These are phyloP conservation scores for Gentiana macrophylla DNA, from an alignment of 257 asterid species.

Conservation along the genomic window DNA sequence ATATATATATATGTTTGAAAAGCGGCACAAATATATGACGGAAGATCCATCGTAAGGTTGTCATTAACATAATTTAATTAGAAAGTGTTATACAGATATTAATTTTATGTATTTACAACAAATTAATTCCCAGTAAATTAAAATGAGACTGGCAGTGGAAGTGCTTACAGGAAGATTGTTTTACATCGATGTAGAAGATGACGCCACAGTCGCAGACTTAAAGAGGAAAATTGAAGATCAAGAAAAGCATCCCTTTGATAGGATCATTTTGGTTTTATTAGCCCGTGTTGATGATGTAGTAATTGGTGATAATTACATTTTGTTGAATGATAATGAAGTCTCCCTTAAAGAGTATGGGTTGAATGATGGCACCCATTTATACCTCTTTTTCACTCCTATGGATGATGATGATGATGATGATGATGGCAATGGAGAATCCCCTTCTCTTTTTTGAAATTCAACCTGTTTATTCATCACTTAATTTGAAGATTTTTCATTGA, in stretches of 20 bases:
- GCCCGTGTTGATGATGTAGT: too few species aligned
- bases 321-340: slow-evolving; percentile 25
- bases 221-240: slow-evolving; percentile 46
- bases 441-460: slow-evolving; percentile 11
- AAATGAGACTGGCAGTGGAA: slow-evolving; percentile 48
- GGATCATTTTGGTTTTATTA: slow-evolving; percentile 39
- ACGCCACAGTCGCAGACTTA: slow-evolving; percentile 39
- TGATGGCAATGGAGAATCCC: slow-evolving; percentile 11
- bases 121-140: background rate
- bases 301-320: too few species aligned
- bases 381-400: slow-evolving; percentile 29
- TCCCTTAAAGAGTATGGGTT: slow-evolving; percentile 42
- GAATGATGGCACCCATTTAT: slow-evolving; percentile 51
- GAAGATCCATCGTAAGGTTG: too few species aligned
- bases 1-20: too few species aligned
- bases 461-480: too few species aligned
- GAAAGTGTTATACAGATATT: too few species aligned
- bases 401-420: background rate
- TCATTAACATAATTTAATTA: too few species aligned
- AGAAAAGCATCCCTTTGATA: slow-evolving; percentile 35
- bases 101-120: too few species aligned
- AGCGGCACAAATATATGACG: too few species aligned
- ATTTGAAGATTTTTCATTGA: too few species aligned
- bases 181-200: slow-evolving; percentile 31
- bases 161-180: slow-evolving; percentile 50